Percentiles rank a stretch among this genome's conserved stretches.
Evolutionary conservation across 371 early-diverging fungal species (phyloP).

Genomic region (Coemansia sp.): DNA sequence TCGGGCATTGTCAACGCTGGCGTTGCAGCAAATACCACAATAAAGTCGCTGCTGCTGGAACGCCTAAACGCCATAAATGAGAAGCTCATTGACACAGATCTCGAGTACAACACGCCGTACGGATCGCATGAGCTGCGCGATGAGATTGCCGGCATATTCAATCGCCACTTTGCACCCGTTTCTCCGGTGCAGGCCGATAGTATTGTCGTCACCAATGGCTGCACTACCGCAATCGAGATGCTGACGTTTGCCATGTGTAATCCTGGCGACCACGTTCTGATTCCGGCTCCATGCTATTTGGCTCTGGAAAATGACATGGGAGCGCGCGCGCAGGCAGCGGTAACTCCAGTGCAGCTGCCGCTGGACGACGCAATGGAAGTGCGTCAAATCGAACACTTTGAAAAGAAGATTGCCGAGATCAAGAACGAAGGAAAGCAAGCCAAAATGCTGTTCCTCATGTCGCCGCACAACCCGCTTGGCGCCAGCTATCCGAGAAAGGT

Average conservation of each 20-base stretch:
- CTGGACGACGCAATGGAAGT: constrained; percentile 44
- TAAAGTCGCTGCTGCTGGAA: constrained; percentile 52
- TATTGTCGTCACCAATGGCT: constrained; percentile 67
- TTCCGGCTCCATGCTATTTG: constrained; percentile 74
- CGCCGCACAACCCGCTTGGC: constrained; percentile 42
- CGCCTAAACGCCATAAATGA: constrained; percentile 52
- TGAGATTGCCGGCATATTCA: constrained; percentile 57
- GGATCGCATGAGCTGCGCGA: constrained; percentile 59
- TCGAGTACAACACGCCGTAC: constrained; percentile 43
- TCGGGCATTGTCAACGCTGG: constrained; percentile 70
- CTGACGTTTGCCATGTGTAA: constrained; percentile 62
- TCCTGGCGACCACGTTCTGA: constrained; percentile 70
- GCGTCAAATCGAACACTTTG: constrained; percentile 49
- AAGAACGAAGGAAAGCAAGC: constrained; percentile 15
- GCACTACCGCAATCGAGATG: constrained; percentile 63
- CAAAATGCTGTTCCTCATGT: constrained; percentile 42
- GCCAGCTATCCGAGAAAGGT: constrained; percentile 57
- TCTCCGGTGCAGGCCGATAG: constrained; percentile 53
- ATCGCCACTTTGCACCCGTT: constrained; percentile 59
- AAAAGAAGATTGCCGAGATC: constrained; percentile 27
- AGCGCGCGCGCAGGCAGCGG: constrained; percentile 55
- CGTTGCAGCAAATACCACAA: constrained; percentile 69
- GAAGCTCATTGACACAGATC: constrained; percentile 30
- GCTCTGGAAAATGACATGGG: constrained; percentile 66
- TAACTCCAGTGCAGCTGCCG: constrained; percentile 54